Evolutionary conservation across 192 early-diverging fungal species (phyloP), one percentile per base, ranked within the genome.

Genomic region (Linnemannia elongata): DNA sequence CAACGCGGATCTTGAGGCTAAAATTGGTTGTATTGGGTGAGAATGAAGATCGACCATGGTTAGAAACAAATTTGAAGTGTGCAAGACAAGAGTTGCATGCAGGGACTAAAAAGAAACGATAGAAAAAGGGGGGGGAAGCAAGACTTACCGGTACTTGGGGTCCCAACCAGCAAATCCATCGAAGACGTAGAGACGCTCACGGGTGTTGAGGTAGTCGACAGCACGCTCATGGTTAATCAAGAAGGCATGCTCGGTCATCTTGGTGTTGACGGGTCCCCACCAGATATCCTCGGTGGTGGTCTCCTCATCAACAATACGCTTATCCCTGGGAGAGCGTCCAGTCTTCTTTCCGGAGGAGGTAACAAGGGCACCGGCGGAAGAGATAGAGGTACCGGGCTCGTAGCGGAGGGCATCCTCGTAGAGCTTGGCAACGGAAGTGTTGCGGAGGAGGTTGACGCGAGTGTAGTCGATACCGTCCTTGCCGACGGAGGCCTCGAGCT

Each of bases 131-230:
- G 27, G 22, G 18, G n/a, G 18, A 38, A 39, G 35, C 9, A 66
- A 71, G 4, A 69, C 81, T 60, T 82, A 82, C 81, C 97, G 94
- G 94, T 98, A 96, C 91, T 97, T 97, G 84, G 97, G 95, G 89
- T 99, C 98, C 98, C 98, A 99, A 30, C 98, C 98, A 75, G 98
- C 98, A 77, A 90, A 99, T 27, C 97, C 98, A 90, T 99, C 98
- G 90, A 99, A 96, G 79, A 99, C 97, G 82, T 97, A 98, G 68
- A 98, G 94, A 77, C 96, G 95, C 44, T 93, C 91, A 78, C 97
- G 96, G 74, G 97, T 97, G 93, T 99, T 99, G 77, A 99, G 92
- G 93, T 98, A 99, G 93, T 97, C 97, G 82, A 96, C 92, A 69
- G 97, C 97, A 79, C 96, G 95, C 92, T 99, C 96, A 83, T 97